A percentile compares a stretch with the other conserved stretches of the same genome.
These are phyloP conservation scores for Mortierella alpina DNA, from an alignment of 192 early-diverging fungal genomes.

Conservation along the genomic window DNA sequence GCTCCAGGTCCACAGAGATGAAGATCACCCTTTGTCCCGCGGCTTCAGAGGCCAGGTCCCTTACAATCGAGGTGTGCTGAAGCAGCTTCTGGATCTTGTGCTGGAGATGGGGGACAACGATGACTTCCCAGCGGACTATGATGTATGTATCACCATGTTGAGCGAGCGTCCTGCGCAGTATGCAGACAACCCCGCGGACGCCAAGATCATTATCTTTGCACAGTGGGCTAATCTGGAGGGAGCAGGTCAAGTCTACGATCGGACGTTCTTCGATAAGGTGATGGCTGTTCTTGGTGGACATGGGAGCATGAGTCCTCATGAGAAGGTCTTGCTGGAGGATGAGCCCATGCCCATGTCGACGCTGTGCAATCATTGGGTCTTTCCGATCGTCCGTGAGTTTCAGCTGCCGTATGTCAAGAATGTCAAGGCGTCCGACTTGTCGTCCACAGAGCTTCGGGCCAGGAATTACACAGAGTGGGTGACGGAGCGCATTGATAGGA, in stretches of 20 bases:
- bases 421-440: conserved; percentile 26
- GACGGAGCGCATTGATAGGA: conserved; percentile 4
- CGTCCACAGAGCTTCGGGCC: conserved; percentile 3
- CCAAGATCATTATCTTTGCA: conserved; percentile 19
- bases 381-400: conserved; percentile 26
- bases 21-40: conserved; percentile 33
- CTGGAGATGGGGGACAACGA: not conserved
- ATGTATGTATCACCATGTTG: conserved; percentile 21
- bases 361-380: conserved; percentile 15
- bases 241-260: conserved; percentile 9
- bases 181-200: not conserved
- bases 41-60: conserved; percentile 17
- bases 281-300: not conserved
- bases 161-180: not conserved
- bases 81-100: conserved; percentile 39
- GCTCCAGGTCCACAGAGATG: conserved; percentile 13
- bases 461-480: conserved; percentile 16
- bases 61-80: conserved; percentile 9
- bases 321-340: conserved; percentile 2
- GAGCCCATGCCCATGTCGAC: conserved; percentile 3
- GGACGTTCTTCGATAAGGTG: conserved; percentile 12
- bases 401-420: conserved; percentile 25
- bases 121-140: conserved; percentile 23
- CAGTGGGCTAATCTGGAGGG: conserved; percentile 38
- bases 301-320: not conserved